These are phyloP conservation scores for Pseudoperonospora humuli DNA, from an alignment of 352 stramenopile genomes.

Conservation along the genomic window DNA sequence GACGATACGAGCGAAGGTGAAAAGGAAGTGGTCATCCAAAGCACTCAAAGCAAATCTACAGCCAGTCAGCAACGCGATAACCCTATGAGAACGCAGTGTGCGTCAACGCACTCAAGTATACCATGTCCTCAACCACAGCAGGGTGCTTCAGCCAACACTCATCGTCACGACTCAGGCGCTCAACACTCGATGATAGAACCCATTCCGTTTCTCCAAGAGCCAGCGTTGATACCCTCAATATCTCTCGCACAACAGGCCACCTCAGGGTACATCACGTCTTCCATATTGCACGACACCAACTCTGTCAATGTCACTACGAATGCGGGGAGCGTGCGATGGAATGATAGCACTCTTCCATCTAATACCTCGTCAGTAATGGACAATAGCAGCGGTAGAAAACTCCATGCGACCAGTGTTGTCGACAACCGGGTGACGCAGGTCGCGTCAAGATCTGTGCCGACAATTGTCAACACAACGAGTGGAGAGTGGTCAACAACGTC, in stretches of 20 bases:
- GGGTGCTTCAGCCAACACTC: neutral
- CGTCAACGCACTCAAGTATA: neutral
- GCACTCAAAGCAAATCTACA: neutral
- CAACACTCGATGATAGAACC: constrained; percentile 13
- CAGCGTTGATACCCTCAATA: constrained; percentile 1
- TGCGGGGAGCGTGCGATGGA: constrained; percentile 5
- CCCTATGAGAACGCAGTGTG: neutral
- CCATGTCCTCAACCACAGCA: neutral
- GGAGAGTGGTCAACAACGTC: constrained; percentile 20
- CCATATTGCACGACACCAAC: constrained; percentile 4
- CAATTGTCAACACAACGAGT: constrained; percentile 4
- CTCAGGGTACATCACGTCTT: neutral
- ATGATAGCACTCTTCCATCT: constrained; percentile 4
- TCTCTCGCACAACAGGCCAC: constrained; percentile 2
- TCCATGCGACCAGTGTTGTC: constrained; percentile 4
- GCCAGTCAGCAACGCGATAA: constrained; percentile 1
- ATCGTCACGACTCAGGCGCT: neutral
- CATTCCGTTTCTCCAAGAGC: constrained; percentile 15
- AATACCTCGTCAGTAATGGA: constrained; percentile 4
- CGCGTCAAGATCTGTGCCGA: constrained; percentile 3
- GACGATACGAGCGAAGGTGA: constrained; percentile 11
- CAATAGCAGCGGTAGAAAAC: constrained; percentile 3
- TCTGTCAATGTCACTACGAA: constrained; percentile 2
- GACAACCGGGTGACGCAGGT: constrained; percentile 12
- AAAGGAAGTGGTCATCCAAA: neutral